These are phyloP conservation scores for Penicillium sp. DNA, from an alignment of 2,329 filamentous ascomycete genomes.

Conservation along the genomic window DNA sequence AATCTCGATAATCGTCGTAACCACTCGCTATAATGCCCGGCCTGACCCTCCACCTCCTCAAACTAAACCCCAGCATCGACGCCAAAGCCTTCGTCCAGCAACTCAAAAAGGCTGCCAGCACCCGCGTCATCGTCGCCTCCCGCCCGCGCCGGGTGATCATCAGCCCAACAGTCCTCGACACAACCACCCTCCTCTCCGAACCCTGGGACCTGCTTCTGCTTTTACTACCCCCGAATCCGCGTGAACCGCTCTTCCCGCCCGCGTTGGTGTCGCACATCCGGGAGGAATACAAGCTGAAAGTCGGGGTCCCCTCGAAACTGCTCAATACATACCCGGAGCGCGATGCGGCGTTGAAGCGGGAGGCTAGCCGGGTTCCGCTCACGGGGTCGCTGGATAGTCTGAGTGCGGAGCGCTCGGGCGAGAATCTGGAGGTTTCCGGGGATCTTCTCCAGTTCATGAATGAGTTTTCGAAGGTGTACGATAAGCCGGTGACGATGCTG, in stretches of 20 bases:
- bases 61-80: not conserved
- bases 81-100: not conserved
- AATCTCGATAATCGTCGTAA: not conserved
- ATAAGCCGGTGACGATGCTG: constrained; percentile 64
- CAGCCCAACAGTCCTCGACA: constrained; percentile 39
- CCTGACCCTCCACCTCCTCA: constrained; percentile 13
- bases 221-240: constrained; percentile 21
- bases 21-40: not conserved
- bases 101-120: constrained; percentile 8
- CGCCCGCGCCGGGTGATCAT: constrained; percentile 44
- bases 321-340: constrained; percentile 33
- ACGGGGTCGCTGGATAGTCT: constrained; percentile 35
- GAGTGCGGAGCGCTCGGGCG: constrained; percentile 38
- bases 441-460: constrained; percentile 58
- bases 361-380: constrained; percentile 25
- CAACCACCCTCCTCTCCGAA: constrained; percentile 30
- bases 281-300: constrained; percentile 38
- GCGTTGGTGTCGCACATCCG: constrained; percentile 25
- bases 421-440: constrained; percentile 60
- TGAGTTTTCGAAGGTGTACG: constrained; percentile 33
- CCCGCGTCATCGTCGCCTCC: constrained; percentile 38
- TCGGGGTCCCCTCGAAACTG: constrained; percentile 44
- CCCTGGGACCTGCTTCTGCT: constrained; percentile 46
- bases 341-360: constrained; percentile 28
- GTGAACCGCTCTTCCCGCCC: constrained; percentile 27